Conservation (phyloP, 2,329 filamentous ascomycete genomes). For the Fusarium chlamydosporum region DNA sequence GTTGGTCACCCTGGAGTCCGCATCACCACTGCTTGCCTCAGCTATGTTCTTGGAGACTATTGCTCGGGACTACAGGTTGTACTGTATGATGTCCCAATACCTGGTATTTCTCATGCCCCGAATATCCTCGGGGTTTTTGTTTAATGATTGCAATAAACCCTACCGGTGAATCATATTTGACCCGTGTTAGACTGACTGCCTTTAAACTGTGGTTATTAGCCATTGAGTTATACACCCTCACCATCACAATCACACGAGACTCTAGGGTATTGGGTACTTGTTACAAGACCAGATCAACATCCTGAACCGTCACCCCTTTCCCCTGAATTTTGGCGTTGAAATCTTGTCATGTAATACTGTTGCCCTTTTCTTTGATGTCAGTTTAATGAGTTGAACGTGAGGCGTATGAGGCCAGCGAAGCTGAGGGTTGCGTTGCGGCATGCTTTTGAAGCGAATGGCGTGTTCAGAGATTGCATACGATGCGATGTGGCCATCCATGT, state of each 20-base stretch:
- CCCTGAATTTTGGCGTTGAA: background rate
- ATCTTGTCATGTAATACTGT: constrained; percentile 3
- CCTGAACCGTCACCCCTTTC: background rate
- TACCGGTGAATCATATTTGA: background rate
- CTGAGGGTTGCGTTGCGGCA: constrained; percentile 27
- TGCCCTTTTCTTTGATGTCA: background rate
- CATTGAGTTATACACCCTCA: constrained; percentile 1
- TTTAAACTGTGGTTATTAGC: background rate
- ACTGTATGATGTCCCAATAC: constrained; percentile 2
- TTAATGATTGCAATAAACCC: background rate
- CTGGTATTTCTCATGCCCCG: background rate
- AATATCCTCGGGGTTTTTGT: background rate
- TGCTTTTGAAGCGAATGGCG: constrained; percentile 25
- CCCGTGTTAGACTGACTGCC: background rate
- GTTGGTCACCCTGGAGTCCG: constrained; percentile 25
- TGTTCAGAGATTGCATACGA: constrained; percentile 31
- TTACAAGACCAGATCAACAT: background rate
- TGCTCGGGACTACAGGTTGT: constrained; percentile 3
- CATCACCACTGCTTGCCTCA: constrained; percentile 30
- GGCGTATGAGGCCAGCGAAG: constrained; percentile 32
- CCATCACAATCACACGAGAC: background rate
- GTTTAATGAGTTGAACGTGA: constrained; percentile 17
- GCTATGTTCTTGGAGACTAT: constrained; percentile 5
- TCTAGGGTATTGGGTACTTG: background rate
- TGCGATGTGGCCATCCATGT: constrained; percentile 13